These are phyloP conservation scores for Fraxinus velutina DNA, from an alignment of 305 asterid species.

Conservation along the genomic window DNA sequence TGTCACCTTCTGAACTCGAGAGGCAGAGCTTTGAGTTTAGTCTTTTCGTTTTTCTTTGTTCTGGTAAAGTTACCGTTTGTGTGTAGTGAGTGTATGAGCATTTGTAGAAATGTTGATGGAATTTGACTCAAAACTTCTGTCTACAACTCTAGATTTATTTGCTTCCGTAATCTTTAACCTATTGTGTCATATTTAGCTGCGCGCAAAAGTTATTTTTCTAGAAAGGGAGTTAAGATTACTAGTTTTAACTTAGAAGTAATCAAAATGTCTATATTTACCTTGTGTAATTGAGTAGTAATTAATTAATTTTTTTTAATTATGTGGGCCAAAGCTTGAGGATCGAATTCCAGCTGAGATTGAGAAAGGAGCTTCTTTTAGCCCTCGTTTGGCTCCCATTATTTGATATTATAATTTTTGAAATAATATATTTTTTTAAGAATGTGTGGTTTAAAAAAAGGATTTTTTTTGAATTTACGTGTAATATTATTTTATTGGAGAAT, in stretches of 20 bases:
- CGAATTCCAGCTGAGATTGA: background rate
- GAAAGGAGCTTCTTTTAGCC: background rate
- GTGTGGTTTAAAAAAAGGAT: too few species aligned
- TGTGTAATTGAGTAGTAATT: background rate
- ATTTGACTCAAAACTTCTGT: background rate
- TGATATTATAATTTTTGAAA: background rate
- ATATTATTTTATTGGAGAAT: too few species aligned
- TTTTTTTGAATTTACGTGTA: too few species aligned
- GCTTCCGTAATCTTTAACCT: background rate
- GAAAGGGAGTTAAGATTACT: background rate
- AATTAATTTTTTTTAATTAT: background rate
- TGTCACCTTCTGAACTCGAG: background rate
- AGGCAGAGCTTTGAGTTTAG: background rate
- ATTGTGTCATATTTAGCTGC: background rate
- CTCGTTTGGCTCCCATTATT: too few species aligned
- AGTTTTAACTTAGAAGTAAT: background rate
- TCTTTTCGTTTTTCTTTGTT: background rate
- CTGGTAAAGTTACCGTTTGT: background rate
- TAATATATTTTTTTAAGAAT: too few species aligned
- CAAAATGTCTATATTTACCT: background rate
- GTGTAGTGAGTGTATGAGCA: background rate
- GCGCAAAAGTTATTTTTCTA: background rate
- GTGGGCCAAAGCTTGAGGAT: background rate
- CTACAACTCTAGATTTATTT: background rate
- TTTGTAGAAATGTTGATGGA: background rate